phyloP scores from a whole-genome alignment of 305 asterid species.

The Fraxinus nigra region DNA sequence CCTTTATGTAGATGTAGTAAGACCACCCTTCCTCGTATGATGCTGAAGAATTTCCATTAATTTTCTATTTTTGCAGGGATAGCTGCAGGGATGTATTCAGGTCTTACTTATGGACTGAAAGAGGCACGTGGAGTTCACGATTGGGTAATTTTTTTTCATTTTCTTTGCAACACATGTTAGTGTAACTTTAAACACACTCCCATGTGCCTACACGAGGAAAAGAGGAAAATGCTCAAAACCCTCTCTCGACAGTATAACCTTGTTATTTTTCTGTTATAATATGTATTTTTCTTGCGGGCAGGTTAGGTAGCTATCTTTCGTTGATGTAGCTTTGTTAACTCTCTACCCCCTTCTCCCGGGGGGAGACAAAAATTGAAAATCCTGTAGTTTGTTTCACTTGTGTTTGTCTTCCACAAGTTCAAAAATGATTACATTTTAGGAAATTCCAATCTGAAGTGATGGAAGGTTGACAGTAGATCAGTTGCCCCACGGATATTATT shows the following conservation, averaged over 20 bases:
- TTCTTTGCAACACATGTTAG: not conserved
- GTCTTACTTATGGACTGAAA: conserved; percentile 82
- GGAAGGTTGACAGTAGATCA: not conserved
- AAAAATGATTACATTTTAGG: not conserved
- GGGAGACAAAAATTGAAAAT: not conserved
- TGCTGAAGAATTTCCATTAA: not conserved
- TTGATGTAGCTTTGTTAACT: not conserved
- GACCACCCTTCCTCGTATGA: not conserved
- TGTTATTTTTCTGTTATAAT: not conserved
- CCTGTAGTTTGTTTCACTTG: not conserved
- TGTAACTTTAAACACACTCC: not conserved
- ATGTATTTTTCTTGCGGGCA: not conserved
- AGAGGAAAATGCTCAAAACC: not conserved
- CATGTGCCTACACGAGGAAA: not conserved
- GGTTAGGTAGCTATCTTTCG: not conserved
- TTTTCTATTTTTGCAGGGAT: conserved; percentile 44
- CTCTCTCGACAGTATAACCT: not conserved
- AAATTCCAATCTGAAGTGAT: not conserved
- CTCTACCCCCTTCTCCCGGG: not conserved
- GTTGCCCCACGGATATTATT: not conserved
- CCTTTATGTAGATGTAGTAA: not conserved
- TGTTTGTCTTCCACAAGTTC: not conserved
- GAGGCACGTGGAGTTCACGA: conserved; percentile 89
- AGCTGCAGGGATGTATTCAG: conserved; percentile 93
- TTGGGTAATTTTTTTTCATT: conserved; percentile 49